A percentile compares a stretch with the other conserved stretches of the same genome.
phyloP scores from a whole-genome alignment of 345 rosid genomes.

The Aethionema arabicum region DNA sequence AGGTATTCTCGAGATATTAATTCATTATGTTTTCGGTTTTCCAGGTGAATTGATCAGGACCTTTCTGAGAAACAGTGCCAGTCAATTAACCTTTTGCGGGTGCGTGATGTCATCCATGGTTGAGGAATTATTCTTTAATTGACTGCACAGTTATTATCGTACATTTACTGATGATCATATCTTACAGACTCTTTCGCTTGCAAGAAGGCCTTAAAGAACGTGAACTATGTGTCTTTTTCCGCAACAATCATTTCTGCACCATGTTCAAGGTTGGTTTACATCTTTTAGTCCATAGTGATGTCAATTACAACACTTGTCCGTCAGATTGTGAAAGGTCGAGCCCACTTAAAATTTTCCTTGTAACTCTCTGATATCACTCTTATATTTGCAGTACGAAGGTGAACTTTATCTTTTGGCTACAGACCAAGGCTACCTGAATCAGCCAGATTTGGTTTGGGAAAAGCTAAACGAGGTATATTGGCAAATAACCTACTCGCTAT shows the following conservation, averaged over 20 bases:
- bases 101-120: conserved; percentile 40
- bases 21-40: conserved; percentile 29
- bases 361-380: background rate
- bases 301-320: no score
- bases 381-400: conserved; percentile 73
- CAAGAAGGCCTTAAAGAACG: conserved; percentile 94
- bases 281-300: background rate
- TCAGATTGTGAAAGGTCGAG: conserved; percentile 2
- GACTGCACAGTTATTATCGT: background rate
- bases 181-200: conserved; percentile 81
- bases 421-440: conserved; percentile 94
- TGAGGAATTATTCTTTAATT: conserved; percentile 15
- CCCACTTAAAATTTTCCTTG: background rate
- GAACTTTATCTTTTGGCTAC: conserved; percentile 97
- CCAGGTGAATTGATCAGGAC: conserved; percentile 77
- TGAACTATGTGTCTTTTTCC: conserved; percentile 93
- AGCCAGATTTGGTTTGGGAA: conserved; percentile 98
- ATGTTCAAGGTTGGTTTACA: conserved; percentile 85
- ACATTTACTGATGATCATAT: conserved; percentile 7
- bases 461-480: conserved; percentile 86
- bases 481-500: conserved; percentile 1
- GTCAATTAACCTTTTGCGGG: conserved; percentile 88
- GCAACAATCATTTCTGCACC: conserved; percentile 98
- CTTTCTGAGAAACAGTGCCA: conserved; percentile 83
- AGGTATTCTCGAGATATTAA: conserved; percentile 12